Conservation (phyloP, 345 rosid species). For the Jatropha curcas region DNA sequence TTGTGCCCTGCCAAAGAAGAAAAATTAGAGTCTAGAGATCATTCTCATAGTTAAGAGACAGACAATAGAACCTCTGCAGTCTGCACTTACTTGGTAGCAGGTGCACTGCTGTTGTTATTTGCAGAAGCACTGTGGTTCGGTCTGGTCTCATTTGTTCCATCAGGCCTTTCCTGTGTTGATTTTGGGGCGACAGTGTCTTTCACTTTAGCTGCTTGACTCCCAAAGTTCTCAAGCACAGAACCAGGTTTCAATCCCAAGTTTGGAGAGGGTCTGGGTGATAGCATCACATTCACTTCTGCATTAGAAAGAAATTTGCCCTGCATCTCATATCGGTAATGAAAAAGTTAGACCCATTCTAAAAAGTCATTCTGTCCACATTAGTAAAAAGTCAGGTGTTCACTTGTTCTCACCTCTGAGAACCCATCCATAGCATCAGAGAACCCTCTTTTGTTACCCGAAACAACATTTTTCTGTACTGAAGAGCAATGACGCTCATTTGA, state of each 20-base stretch:
- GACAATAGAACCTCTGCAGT: not conserved
- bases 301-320: slow-evolving; percentile 52
- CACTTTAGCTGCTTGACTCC: slow-evolving; percentile 41
- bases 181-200: slow-evolving; percentile 41
- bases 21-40: not conserved
- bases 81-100: slow-evolving; percentile 31
- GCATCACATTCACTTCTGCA: slow-evolving; percentile 25
- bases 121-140: slow-evolving; percentile 21
- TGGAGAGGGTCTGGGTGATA: slow-evolving; percentile 34
- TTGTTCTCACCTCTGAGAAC: slow-evolving; percentile 51
- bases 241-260: slow-evolving; percentile 51
- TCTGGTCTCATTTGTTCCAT: slow-evolving; percentile 30
- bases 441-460: slow-evolving; percentile 42
- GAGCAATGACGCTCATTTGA: slow-evolving; percentile 22
- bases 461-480: slow-evolving; percentile 27
- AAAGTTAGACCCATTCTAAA: slow-evolving; percentile 18
- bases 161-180: slow-evolving; percentile 39
- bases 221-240: slow-evolving; percentile 48
- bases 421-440: slow-evolving; percentile 59
- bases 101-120: slow-evolving; percentile 27
- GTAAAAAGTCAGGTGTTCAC: slow-evolving; percentile 5
- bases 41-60: not conserved
- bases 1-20: slow-evolving; percentile 33
- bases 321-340: slow-evolving; percentile 22
- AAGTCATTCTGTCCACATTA: slow-evolving; percentile 6